A percentile compares a stretch with the other conserved stretches of the same genome.
These are phyloP conservation scores for Gentiana dahurica DNA, from an alignment of 257 asterid genomes.

Conservation along the genomic window DNA sequence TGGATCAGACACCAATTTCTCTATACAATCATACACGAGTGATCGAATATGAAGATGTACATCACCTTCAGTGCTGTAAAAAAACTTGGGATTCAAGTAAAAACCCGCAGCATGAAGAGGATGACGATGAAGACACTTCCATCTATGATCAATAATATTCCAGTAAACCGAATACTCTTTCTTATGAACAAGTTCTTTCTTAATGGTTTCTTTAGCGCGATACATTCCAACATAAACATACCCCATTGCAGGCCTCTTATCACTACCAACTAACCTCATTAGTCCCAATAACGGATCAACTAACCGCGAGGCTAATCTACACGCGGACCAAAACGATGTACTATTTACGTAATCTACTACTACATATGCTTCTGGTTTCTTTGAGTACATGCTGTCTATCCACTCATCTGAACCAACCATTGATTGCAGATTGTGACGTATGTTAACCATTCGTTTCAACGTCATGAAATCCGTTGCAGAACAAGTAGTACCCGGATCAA, in stretches of 20 bases:
- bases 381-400: constrained; percentile 67
- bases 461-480: constrained; percentile 62
- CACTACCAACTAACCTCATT: constrained; percentile 60
- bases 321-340: constrained; percentile 71
- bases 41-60: constrained; percentile 64
- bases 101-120: constrained; percentile 94
- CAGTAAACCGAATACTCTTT: constrained; percentile 62
- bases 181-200: constrained; percentile 55
- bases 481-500: constrained; percentile 54
- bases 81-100: constrained; percentile 83
- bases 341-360: constrained; percentile 36
- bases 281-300: constrained; percentile 66
- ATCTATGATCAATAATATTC: constrained; percentile 76
- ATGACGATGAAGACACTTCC: constrained; percentile 73
- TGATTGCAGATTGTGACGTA: constrained; percentile 61
- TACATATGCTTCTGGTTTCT: constrained; percentile 50
- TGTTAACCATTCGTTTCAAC: constrained; percentile 57
- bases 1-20: constrained; percentile 73
- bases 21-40: constrained; percentile 73
- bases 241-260: constrained; percentile 77
- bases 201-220: constrained; percentile 81
- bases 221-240: constrained; percentile 75
- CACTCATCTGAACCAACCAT: constrained; percentile 91
- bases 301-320: constrained; percentile 35
- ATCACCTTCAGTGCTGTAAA: constrained; percentile 75